Conservation (phyloP, 371 early-diverging fungal genomes). For the Massospora cicadina region DNA sequence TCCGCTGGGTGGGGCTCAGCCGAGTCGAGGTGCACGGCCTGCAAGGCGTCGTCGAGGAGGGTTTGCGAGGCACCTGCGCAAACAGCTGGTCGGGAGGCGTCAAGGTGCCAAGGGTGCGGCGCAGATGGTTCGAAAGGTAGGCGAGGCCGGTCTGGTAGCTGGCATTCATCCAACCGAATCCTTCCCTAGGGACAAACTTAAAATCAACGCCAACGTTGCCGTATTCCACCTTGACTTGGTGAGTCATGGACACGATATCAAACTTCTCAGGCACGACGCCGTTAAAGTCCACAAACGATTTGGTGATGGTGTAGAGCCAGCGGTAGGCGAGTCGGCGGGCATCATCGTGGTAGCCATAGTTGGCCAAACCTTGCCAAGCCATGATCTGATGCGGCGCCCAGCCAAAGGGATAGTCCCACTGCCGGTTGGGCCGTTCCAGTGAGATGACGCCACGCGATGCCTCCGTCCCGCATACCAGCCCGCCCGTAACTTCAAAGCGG, state of each 20-base stretch:
- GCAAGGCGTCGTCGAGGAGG: background rate
- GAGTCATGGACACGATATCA: slow-evolving; percentile 81
- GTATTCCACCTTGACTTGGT: slow-evolving; percentile 84
- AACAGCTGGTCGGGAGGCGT: slow-evolving; percentile 56
- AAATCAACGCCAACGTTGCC: slow-evolving; percentile 90
- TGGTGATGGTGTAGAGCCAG: slow-evolving; percentile 87
- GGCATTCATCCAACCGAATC: slow-evolving; percentile 98
- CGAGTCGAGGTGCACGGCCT: background rate
- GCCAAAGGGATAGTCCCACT: slow-evolving; percentile 92
- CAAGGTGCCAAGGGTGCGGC: slow-evolving; percentile 63
- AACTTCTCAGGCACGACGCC: slow-evolving; percentile 96
- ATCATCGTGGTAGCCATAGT: slow-evolving; percentile 61
- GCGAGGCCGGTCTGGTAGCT: slow-evolving; percentile 68
- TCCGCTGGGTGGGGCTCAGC: background rate
- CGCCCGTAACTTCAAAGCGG: slow-evolving; percentile 71
- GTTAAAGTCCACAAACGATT: slow-evolving; percentile 89
- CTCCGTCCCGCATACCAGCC: slow-evolving; percentile 78
- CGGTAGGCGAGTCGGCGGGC: slow-evolving; percentile 77
- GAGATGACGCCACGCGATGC: slow-evolving; percentile 57
- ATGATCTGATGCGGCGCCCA: slow-evolving; percentile 98
- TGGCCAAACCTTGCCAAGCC: slow-evolving; percentile 77
- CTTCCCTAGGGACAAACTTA: slow-evolving; percentile 84
- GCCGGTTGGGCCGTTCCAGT: slow-evolving; percentile 75
- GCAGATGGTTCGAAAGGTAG: slow-evolving; percentile 47
- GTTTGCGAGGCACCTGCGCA: slow-evolving; percentile 9